Percentiles rank a stretch among this genome's conserved stretches.
phyloP scores from a whole-genome alignment of 2,329 filamentous ascomycete genomes.

The Calonectria hawksworthii region DNA sequence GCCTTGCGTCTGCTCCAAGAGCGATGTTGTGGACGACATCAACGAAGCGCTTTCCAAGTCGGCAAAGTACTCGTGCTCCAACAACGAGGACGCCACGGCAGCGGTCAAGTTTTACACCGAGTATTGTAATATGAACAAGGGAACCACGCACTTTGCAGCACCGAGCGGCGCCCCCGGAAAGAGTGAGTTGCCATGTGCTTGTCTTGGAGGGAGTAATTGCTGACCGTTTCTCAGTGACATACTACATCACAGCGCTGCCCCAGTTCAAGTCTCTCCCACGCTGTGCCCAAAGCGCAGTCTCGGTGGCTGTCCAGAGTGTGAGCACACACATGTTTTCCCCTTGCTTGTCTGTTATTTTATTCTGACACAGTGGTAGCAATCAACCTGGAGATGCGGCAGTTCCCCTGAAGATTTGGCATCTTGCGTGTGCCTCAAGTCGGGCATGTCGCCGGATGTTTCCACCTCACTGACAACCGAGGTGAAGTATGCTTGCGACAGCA shows the following conservation, averaged over 20 bases:
- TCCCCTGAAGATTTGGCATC: slow-evolving; percentile 66
- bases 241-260: slow-evolving; percentile 66
- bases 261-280: slow-evolving; percentile 59
- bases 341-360: slow-evolving; percentile 1
- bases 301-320: slow-evolving; percentile 58
- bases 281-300: slow-evolving; percentile 62
- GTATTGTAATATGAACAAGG: slow-evolving; percentile 65
- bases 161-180: slow-evolving; percentile 64
- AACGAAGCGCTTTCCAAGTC: slow-evolving; percentile 59
- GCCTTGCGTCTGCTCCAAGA: slow-evolving; percentile 66
- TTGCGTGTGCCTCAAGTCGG: slow-evolving; percentile 65
- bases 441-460: slow-evolving; percentile 59
- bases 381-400: slow-evolving; percentile 56
- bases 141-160: slow-evolving; percentile 63
- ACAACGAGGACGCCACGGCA: slow-evolving; percentile 60
- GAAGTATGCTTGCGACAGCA: slow-evolving; percentile 59
- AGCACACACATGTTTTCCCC: slow-evolving; percentile 24
- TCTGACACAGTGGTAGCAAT: slow-evolving; percentile 45
- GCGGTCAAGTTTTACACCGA: slow-evolving; percentile 65
- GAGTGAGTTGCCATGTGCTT: slow-evolving; percentile 53
- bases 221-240: slow-evolving; percentile 58
- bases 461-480: slow-evolving; percentile 60
- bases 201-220: neutral
- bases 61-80: slow-evolving; percentile 61
- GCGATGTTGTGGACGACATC: slow-evolving; percentile 60